These are phyloP conservation scores for Parathielavia hyrcaniae DNA, from an alignment of 495 filamentous ascomycete genomes.

Conservation along the genomic window DNA sequence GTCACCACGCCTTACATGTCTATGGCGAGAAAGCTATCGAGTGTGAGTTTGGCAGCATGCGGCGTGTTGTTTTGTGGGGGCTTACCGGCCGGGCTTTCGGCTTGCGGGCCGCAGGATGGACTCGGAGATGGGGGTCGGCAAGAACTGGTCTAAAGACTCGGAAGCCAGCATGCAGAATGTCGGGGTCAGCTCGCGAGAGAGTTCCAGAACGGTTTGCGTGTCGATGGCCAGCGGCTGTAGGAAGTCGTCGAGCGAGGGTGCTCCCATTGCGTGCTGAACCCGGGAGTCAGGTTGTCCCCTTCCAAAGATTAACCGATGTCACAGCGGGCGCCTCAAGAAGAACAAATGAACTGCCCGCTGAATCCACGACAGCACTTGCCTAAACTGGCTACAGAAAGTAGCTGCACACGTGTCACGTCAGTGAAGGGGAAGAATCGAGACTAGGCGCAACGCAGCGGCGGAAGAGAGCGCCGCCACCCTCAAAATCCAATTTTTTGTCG, in stretches of 20 bases:
- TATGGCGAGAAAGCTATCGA: slow-evolving; percentile 60
- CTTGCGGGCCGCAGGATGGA: slow-evolving; percentile 50
- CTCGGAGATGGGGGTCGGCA: slow-evolving; percentile 71
- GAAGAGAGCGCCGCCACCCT: too few relatives aligned
- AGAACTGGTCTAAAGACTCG: slow-evolving; percentile 63
- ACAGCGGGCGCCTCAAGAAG: not conserved
- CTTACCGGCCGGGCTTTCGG: slow-evolving; percentile 54
- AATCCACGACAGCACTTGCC: not conserved
- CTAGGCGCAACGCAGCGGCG: too few relatives aligned
- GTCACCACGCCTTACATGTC: slow-evolving; percentile 51
- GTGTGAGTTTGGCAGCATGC: slow-evolving; percentile 8
- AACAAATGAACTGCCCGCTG: not conserved
- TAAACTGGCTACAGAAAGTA: not conserved
- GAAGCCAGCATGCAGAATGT: slow-evolving; percentile 60
- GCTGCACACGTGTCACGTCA: too few relatives aligned
- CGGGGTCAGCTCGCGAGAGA: slow-evolving; percentile 55
- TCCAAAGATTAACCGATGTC: not conserved
- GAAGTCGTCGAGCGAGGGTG: slow-evolving; percentile 36
- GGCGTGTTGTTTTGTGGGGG: not conserved
- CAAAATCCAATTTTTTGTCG: too few relatives aligned
- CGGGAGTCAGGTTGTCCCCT: too few relatives aligned
- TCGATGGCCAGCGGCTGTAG: slow-evolving; percentile 42
- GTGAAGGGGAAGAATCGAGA: not conserved
- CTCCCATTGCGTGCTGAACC: slow-evolving; percentile 1
- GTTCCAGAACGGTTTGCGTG: slow-evolving; percentile 44